These are phyloP conservation scores for Alisma plantagoaquatica DNA, from an alignment of 106 monocot species.

Conservation along the genomic window DNA sequence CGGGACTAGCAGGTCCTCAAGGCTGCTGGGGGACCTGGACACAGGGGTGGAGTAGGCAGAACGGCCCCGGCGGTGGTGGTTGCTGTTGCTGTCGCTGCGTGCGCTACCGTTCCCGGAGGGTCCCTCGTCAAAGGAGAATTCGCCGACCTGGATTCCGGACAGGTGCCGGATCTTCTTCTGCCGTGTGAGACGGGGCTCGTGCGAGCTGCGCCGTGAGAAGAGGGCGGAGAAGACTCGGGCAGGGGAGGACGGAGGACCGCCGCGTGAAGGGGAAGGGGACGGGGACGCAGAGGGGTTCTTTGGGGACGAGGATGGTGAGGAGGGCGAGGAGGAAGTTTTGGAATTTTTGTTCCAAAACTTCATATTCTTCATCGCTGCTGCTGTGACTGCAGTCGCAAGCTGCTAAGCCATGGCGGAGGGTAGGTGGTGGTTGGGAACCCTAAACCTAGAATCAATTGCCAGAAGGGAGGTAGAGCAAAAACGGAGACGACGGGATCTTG, in stretches of 20 bases:
- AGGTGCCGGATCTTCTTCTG: neutral
- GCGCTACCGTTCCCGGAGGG: no score
- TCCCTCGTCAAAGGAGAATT: no score
- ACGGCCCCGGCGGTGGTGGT: neutral
- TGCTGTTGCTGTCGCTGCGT: no score
- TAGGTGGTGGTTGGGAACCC: neutral
- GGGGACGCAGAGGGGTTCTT: no score
- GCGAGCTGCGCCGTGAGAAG: neutral
- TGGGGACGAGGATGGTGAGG: no score
- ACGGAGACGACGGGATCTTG: neutral
- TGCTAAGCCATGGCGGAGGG: no score
- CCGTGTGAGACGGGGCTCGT: neutral
- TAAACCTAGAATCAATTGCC: neutral
- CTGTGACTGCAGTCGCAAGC: no score
- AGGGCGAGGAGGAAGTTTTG: no score
- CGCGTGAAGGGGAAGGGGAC: no score
- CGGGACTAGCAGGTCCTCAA: conserved; percentile 3
- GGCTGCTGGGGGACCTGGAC: conserved; percentile 13
- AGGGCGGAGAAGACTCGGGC: neutral
- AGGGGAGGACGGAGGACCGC: neutral
- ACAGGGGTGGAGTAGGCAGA: conserved; percentile 9
- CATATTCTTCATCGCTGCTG: no score
- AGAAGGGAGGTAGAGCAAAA: no score
- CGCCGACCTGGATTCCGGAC: neutral
- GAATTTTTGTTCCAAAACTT: no score